Evolutionary conservation across 768 basidiomycete species (phyloP), one percentile per base, ranked within the genome.

Genomic region (Podaxis mareebaensis): DNA sequence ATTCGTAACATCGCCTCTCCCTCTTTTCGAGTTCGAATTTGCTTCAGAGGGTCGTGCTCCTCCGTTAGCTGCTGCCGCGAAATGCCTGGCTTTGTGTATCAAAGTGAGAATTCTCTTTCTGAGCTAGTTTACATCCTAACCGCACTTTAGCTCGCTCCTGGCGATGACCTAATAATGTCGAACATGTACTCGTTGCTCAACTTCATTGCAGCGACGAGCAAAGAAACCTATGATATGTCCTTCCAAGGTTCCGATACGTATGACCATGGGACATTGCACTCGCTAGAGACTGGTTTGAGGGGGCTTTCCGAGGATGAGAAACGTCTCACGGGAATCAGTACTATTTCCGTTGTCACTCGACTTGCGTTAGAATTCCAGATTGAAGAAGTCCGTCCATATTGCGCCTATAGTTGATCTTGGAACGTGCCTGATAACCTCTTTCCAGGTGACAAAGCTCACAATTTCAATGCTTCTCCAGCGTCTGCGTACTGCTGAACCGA

Each of bases 101-200:
- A 87, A 89, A 76, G 93, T 93, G 67, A 28, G 78, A 73, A 51
- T 8, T 3, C 28, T 13, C 33, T 33, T 52, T 5, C 39, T 11
- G 24, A n/a, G 5, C 30, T 42, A 13, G 63, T 11, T 38, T 46
- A 55, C 63, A 15, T 15, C 44, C 65, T 22, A 48, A 28, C 59
- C 46, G 67, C 53, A 2, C 60, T 26, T n/a, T 38, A 95, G 93
- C 79, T 93, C 42, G 88, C 92, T 15, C 90, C 92, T 15, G 92
- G 92, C 48, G 92, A 95, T 67, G 95, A 95, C 71, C 83, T 95
- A 40, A 83, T 92, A 71, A 89, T 95, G 85, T 98, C 96, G 3
- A 93, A 95, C 67, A 91, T 98, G 88, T 98, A 99, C 74, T 97
- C 96, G 4, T 84, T 99, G 12, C 82, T 99, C 64, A 98, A 99